Evolutionary conservation across 805 yeast genomes (phyloP).

Genomic region (Cyberlindnera meyerae): DNA sequence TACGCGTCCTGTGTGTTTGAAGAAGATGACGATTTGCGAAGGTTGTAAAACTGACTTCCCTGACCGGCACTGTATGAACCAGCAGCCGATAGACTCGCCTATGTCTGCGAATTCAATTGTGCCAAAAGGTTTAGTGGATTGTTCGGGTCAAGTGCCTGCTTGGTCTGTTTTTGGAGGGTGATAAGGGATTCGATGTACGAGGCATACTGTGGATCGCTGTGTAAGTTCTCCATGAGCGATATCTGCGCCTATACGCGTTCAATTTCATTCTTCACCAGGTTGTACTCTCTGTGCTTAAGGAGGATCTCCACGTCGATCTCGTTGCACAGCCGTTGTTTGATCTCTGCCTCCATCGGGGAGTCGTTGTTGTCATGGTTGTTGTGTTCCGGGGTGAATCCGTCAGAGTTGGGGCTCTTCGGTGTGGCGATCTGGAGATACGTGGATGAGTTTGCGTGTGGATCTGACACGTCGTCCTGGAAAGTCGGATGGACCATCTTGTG

Average conservation of each 20-base stretch:
- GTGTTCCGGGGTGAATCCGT: slow-evolving; percentile 26
- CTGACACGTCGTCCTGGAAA: slow-evolving; percentile 8
- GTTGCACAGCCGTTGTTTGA: slow-evolving; percentile 32
- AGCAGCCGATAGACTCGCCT: too few species aligned
- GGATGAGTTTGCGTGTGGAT: slow-evolving; percentile 6
- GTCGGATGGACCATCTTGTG: slow-evolving; percentile 10
- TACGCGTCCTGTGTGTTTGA: slow-evolving; percentile 27
- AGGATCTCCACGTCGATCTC: slow-evolving; percentile 58
- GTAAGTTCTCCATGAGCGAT: slow-evolving; percentile 42
- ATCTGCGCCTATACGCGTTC: slow-evolving; percentile 55
- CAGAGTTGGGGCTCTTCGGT: slow-evolving; percentile 40
- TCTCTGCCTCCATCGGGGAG: slow-evolving; percentile 14
- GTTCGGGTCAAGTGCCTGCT: slow-evolving; percentile 1
- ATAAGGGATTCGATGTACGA: slow-evolving; percentile 38
- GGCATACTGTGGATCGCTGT: slow-evolving; percentile 29
- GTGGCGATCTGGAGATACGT: slow-evolving; percentile 36
- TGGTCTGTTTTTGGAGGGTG: slow-evolving; percentile 24
- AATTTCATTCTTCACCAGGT: slow-evolving; percentile 47
- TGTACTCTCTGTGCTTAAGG: slow-evolving; percentile 52
- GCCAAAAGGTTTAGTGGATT: too few species aligned
- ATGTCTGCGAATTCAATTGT: too few species aligned
- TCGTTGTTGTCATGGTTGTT: slow-evolving; percentile 6
- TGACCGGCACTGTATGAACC: too few species aligned
- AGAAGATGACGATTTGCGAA: slow-evolving; percentile 9
- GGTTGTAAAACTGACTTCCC: slow-evolving; percentile 3